Percentiles rank a stretch among this genome's conserved stretches.
Evolutionary conservation across 352 stramenopile species (phyloP).

Genomic region (Globisporangium orthogonon): DNA sequence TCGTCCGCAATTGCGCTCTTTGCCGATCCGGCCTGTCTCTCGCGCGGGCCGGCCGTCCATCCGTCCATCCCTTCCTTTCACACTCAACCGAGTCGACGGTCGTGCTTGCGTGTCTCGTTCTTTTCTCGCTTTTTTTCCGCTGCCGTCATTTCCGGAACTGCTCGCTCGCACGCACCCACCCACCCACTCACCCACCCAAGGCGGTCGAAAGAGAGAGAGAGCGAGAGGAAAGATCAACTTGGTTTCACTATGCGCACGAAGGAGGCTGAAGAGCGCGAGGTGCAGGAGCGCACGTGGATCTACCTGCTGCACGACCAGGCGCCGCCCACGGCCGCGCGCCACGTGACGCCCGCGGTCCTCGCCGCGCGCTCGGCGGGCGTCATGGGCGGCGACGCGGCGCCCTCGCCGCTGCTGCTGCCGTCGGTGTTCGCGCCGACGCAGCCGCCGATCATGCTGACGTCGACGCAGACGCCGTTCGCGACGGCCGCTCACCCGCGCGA

Average conservation of each 20-base stretch:
- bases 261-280: constrained; percentile 11
- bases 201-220: too few relatives aligned
- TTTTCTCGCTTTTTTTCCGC: constrained; percentile 4
- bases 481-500: neutral
- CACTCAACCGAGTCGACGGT: constrained; percentile 4
- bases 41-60: neutral
- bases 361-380: constrained; percentile 8
- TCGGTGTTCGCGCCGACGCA: constrained; percentile 3
- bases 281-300: constrained; percentile 16
- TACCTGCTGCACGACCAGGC: constrained; percentile 16
- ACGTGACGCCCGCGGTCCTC: constrained; percentile 14
- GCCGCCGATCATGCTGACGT: neutral
- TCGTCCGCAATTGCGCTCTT: neutral
- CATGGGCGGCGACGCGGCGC: constrained; percentile 7
- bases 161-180: constrained; percentile 3
- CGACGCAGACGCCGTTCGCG: constrained; percentile 6
- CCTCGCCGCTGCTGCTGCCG: constrained; percentile 7
- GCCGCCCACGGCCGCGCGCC: constrained; percentile 5
- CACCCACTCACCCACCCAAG: neutral
- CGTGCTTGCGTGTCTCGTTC: constrained; percentile 5
- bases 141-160: constrained; percentile 10
- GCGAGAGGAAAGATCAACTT: too few relatives aligned
- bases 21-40: constrained; percentile 1
- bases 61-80: neutral
- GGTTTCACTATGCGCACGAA: constrained; percentile 13